A percentile compares a stretch with the other conserved stretches of the same genome.
Conservation (phyloP, 768 basidiomycete species). For the Phaeotremella skinneri region DNA sequence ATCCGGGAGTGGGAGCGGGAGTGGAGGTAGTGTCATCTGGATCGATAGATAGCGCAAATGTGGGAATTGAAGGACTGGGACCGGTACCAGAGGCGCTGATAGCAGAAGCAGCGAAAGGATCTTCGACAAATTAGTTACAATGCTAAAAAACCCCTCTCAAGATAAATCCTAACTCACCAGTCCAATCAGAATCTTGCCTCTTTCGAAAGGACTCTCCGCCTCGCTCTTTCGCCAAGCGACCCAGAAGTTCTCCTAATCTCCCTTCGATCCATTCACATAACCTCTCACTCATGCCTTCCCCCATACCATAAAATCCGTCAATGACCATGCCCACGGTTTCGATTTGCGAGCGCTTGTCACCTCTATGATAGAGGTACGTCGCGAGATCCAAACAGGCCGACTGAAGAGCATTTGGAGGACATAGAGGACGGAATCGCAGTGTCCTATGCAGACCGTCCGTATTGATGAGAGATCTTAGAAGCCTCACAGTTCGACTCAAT, state of each 20-base stretch:
- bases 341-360: conserved; percentile 59
- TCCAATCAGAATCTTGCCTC: conserved; percentile 14
- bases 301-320: conserved; percentile 72
- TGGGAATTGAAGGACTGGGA: conserved; percentile 27
- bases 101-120: conserved; percentile 9
- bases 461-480: conserved; percentile 54
- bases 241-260: conserved; percentile 60
- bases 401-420: conserved; percentile 76
- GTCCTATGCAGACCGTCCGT: conserved; percentile 72
- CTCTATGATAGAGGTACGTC: conserved; percentile 61
- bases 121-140: background rate
- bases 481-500: conserved; percentile 58
- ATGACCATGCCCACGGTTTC: conserved; percentile 67
- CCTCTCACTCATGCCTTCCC: conserved; percentile 61
- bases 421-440: conserved; percentile 60
- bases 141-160: background rate
- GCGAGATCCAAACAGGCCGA: conserved; percentile 69
- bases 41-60: conserved; percentile 60
- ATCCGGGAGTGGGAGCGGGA: conserved; percentile 13
- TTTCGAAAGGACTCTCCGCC: conserved; percentile 22
- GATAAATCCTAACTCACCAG: conserved; percentile 11
- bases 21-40: conserved; percentile 57
- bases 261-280: conserved; percentile 70
- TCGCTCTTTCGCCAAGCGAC: conserved; percentile 18
- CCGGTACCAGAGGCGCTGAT: background rate